Conservation (phyloP, 176 grass and related monocot genomes). For the Phyllostachys edulis region DNA sequence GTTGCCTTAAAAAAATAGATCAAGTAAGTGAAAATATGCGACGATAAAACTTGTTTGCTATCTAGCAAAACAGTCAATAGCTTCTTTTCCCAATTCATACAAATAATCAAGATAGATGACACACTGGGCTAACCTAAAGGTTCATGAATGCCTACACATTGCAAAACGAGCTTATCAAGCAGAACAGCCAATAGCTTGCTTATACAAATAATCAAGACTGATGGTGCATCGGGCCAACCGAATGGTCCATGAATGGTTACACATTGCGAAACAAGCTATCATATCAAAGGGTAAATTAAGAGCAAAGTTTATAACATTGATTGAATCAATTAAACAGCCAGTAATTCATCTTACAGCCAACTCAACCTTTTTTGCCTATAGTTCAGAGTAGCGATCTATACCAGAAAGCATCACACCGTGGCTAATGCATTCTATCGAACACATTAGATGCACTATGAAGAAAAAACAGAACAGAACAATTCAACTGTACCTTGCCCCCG, state of each 20-base stretch:
- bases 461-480: neutral
- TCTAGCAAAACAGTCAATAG: neutral
- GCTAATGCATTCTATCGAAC: neutral
- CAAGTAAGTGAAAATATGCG: neutral
- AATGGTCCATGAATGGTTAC: neutral
- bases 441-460: neutral
- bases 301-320: neutral
- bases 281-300: neutral
- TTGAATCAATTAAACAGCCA: neutral
- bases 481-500: slow-evolving; percentile 24
- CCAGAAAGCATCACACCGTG: neutral
- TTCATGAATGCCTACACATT: too few relatives aligned
- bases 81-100: neutral
- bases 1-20: neutral
- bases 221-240: too few relatives aligned
- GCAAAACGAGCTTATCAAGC: too few relatives aligned
- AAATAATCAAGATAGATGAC: neutral
- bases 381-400: neutral
- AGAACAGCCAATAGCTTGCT: too few relatives aligned
- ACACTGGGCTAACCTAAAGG: too few relatives aligned
- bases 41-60: neutral
- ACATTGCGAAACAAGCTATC: neutral
- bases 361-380: neutral
- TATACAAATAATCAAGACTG: too few relatives aligned
- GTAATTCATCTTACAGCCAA: neutral